phyloP scores from a whole-genome alignment of 2,329 filamentous ascomycete genomes.

The Diaporthe sp. region DNA sequence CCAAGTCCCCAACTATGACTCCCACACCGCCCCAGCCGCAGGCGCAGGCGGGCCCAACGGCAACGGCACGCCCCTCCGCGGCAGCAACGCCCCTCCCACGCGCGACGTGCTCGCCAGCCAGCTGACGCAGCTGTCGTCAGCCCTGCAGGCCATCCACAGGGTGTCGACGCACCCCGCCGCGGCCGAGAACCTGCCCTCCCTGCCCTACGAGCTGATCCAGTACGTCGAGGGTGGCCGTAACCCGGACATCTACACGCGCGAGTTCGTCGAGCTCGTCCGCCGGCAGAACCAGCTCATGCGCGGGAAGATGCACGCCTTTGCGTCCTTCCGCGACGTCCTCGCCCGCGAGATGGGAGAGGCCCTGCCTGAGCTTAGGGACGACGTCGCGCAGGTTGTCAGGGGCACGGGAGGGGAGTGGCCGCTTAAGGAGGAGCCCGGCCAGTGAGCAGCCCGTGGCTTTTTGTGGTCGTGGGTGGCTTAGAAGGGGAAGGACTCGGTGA shows the following conservation, averaged over 20 bases:
- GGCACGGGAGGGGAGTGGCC: slow-evolving; percentile 52
- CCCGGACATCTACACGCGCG: slow-evolving; percentile 79
- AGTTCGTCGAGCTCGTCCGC: slow-evolving; percentile 77
- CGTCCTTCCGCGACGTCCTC: slow-evolving; percentile 69
- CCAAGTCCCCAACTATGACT: slow-evolving; percentile 70
- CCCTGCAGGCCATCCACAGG: slow-evolving; percentile 53
- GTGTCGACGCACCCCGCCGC: slow-evolving; percentile 50
- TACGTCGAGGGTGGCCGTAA: slow-evolving; percentile 79
- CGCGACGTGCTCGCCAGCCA: slow-evolving; percentile 66
- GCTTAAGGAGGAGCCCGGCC: neutral
- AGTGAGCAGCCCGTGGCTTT: slow-evolving; percentile 6
- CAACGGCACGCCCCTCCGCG: slow-evolving; percentile 64
- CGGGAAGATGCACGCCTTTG: slow-evolving; percentile 73
- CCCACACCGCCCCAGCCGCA: slow-evolving; percentile 49
- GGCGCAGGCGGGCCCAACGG: slow-evolving; percentile 42
- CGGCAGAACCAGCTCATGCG: slow-evolving; percentile 74
- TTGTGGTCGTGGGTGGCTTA: neutral
- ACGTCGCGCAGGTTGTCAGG: slow-evolving; percentile 62
- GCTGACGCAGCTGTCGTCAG: slow-evolving; percentile 54
- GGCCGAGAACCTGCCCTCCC: slow-evolving; percentile 54
- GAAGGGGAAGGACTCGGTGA: no score
- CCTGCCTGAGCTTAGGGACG: slow-evolving; percentile 68
- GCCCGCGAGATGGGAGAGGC: slow-evolving; percentile 67
- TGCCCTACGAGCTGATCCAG: slow-evolving; percentile 72
- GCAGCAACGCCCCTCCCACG: slow-evolving; percentile 56